These are phyloP conservation scores for Fagopyrum homotropicum DNA, from an alignment of 148 eudicot genomes.

Conservation along the genomic window DNA sequence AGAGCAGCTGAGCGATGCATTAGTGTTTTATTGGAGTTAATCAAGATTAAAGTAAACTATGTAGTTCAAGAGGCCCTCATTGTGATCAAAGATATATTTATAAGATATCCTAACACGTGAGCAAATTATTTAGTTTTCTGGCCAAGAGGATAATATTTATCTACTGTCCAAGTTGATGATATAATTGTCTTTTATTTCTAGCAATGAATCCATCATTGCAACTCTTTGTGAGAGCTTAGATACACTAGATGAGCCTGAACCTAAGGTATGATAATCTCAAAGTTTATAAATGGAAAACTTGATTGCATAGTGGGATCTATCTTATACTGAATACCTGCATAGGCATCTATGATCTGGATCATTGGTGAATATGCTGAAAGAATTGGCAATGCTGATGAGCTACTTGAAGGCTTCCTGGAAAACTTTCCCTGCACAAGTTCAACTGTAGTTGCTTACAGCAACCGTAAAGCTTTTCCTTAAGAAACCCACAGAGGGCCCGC, in stretches of 20 bases:
- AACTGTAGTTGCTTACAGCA: slow-evolving; percentile 89
- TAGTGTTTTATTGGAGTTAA: slow-evolving; percentile 92
- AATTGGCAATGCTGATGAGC: slow-evolving; percentile 98
- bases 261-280: slow-evolving; percentile 52
- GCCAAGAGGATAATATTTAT: not conserved
- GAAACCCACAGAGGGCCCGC: slow-evolving; percentile 99
- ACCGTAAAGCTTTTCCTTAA: slow-evolving; percentile 94
- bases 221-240: slow-evolving; percentile 98
- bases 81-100: slow-evolving; percentile 93
- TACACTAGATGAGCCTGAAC: slow-evolving; percentile 98
- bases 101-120: slow-evolving; percentile 98
- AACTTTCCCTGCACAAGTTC: slow-evolving; percentile 96
- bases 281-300: slow-evolving; percentile 16
- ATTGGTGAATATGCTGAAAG: slow-evolving; percentile 99
- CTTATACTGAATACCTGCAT: slow-evolving; percentile 7
- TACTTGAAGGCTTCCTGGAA: slow-evolving; percentile 92
- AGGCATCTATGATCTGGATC: slow-evolving; percentile 99
- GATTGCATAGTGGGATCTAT: not conserved
- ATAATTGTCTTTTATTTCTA: slow-evolving; percentile 22
- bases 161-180: not conserved
- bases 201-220: slow-evolving; percentile 97
- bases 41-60: slow-evolving; percentile 97
- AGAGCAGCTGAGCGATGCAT: slow-evolving; percentile 99
- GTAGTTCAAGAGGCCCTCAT: slow-evolving; percentile 99
- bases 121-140: slow-evolving; percentile 12